These are phyloP conservation scores for Phialophora expanda DNA, from an alignment of 2,329 filamentous ascomycete species.

Conservation along the genomic window DNA sequence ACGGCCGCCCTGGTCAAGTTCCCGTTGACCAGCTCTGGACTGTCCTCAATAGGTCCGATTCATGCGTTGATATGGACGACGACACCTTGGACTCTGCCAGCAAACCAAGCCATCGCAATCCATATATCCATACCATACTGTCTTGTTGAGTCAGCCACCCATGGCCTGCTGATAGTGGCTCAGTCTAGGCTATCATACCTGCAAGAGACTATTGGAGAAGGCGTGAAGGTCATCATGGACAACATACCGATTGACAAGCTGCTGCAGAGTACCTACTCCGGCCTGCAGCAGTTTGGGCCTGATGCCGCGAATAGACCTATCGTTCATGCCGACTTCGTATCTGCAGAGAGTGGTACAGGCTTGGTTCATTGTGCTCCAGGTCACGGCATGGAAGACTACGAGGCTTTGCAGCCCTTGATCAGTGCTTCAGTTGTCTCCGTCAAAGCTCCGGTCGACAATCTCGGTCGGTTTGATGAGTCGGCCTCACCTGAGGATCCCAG, in stretches of 20 bases:
- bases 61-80: conserved; percentile 97
- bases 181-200: conserved; percentile 69
- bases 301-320: conserved; percentile 68
- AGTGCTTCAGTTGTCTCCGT: conserved; percentile 31
- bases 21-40: conserved; percentile 57
- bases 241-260: conserved; percentile 70
- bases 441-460: conserved; percentile 77
- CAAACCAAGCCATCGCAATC: conserved; percentile 87
- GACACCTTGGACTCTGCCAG: conserved; percentile 94
- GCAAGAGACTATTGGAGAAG: conserved; percentile 57
- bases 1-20: conserved; percentile 74
- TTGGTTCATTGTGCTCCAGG: conserved; percentile 94
- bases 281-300: conserved; percentile 72
- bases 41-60: conserved; percentile 56
- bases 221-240: conserved; percentile 43
- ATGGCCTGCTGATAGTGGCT: conserved; percentile 72
- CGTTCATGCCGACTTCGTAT: conserved; percentile 86
- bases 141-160: conserved; percentile 62
- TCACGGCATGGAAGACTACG: conserved; percentile 96
- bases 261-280: conserved; percentile 62
- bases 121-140: conserved; percentile 75
- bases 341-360: conserved; percentile 86
- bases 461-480: conserved; percentile 78
- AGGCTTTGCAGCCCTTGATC: conserved; percentile 60
- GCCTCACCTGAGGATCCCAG: conserved; percentile 74